Evolutionary conservation across 495 filamentous ascomycete genomes (phyloP).

Genomic region (Neurospora sp.): DNA sequence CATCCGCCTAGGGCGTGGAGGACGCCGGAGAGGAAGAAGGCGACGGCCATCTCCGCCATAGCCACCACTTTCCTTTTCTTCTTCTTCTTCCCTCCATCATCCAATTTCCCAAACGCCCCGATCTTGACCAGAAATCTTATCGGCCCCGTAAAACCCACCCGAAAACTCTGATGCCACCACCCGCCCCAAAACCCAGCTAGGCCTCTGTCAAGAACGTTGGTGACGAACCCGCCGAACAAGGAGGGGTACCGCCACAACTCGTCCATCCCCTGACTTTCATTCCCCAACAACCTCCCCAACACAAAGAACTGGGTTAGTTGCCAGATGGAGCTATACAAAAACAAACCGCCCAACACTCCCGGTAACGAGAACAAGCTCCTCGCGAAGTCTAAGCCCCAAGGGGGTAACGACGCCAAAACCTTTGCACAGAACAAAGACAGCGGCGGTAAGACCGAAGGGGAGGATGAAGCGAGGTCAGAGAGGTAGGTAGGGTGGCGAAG

Average conservation of each 20-base stretch:
- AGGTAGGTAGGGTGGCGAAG: conserved; percentile 22
- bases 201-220: conserved; percentile 50
- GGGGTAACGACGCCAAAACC: not conserved
- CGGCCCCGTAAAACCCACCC: conserved; percentile 56
- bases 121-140: conserved; percentile 34
- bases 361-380: too few relatives aligned
- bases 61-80: not conserved
- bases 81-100: too few relatives aligned
- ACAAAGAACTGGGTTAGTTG: conserved; percentile 41
- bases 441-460: conserved; percentile 23
- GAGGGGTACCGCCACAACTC: conserved; percentile 59
- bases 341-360: not conserved
- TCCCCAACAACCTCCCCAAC: conserved; percentile 36
- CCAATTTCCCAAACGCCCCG: too few relatives aligned
- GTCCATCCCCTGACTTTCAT: not conserved
- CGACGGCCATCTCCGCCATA: conserved; percentile 25
- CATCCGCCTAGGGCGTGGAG: conserved; percentile 51
- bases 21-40: conserved; percentile 50
- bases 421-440: conserved; percentile 19
- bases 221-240: conserved; percentile 45
- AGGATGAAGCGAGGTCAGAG: conserved; percentile 22
- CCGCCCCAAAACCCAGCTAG: conserved; percentile 68
- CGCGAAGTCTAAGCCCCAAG: not conserved
- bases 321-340: conserved; percentile 38
- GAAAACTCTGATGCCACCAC: conserved; percentile 89